A percentile compares a stretch with the other conserved stretches of the same genome.
Evolutionary conservation across 305 asterid genomes (phyloP).

Genomic region (Solanum hybrid): DNA sequence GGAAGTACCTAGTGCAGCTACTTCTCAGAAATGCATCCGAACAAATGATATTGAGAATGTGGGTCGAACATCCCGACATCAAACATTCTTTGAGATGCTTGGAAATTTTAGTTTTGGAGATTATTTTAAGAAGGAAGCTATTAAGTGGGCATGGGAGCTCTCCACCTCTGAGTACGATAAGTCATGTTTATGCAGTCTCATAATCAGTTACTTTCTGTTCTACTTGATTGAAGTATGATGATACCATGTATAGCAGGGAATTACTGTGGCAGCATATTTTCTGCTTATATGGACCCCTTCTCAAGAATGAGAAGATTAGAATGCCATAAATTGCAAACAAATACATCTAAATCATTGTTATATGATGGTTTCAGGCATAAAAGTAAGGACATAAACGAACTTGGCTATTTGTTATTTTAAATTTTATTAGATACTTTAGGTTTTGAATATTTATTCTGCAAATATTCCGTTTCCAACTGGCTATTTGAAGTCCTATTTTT

Average conservation of each 20-base stretch:
- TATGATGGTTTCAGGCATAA: neutral
- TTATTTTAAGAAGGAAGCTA: constrained; percentile 87
- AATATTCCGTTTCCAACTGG: neutral
- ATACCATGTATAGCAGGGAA: neutral
- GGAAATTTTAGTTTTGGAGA: constrained; percentile 98
- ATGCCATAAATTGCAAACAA: neutral
- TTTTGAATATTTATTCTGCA: neutral
- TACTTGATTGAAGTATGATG: neutral
- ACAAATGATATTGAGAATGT: constrained; percentile 92
- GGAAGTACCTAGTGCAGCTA: constrained; percentile 80
- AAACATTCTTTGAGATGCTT: constrained; percentile 98
- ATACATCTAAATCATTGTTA: neutral
- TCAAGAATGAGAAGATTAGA: neutral
- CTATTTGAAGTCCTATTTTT: neutral
- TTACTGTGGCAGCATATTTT: neutral
- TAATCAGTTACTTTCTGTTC: neutral
- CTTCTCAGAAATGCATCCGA: constrained; percentile 93
- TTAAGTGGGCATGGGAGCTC: constrained; percentile 98
- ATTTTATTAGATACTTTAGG: neutral
- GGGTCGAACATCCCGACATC: constrained; percentile 89
- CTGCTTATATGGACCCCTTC: neutral
- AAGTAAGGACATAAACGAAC: neutral
- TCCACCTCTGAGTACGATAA: constrained; percentile 62
- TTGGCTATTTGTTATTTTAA: neutral
- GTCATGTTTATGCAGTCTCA: neutral